These are phyloP conservation scores for Penicillium atrosanguineum DNA, from an alignment of 495 filamentous ascomycete species.

Conservation along the genomic window DNA sequence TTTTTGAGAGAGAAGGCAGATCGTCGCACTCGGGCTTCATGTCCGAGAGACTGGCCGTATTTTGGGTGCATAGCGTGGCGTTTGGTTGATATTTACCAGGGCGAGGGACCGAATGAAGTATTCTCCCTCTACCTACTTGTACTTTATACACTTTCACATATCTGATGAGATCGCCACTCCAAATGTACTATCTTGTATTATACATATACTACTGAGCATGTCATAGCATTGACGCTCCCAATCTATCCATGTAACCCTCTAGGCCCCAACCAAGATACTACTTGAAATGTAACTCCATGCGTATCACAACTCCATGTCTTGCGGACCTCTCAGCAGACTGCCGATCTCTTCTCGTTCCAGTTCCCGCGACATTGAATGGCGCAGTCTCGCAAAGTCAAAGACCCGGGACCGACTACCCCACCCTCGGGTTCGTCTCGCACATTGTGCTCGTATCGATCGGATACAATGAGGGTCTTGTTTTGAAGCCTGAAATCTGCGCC, in stretches of 20 bases:
- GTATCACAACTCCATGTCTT: background rate
- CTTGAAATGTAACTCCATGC: background rate
- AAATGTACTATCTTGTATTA: conserved; percentile 24
- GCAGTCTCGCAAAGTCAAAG: background rate
- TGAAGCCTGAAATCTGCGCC: background rate
- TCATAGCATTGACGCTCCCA: background rate
- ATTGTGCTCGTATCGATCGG: background rate
- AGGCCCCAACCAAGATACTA: background rate
- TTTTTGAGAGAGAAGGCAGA: background rate
- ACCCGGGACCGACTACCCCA: background rate
- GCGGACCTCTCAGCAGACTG: conserved; percentile 3
- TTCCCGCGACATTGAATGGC: background rate
- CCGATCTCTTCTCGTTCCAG: conserved; percentile 13
- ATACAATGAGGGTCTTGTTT: background rate
- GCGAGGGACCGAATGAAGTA: conserved; percentile 8
- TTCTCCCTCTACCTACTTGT: conserved; percentile 17
- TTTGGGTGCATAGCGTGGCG: conserved; percentile 49
- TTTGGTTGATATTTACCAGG: conserved; percentile 37
- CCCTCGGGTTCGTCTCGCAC: background rate
- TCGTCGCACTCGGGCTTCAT: background rate
- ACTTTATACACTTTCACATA: conserved; percentile 34
- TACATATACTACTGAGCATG: conserved; percentile 3
- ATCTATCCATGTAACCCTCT: background rate
- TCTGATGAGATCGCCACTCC: conserved; percentile 44
- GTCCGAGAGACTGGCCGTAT: conserved; percentile 12